A percentile compares a stretch with the other conserved stretches of the same genome.
These are phyloP conservation scores for Pisolithus sp. DNA, from an alignment of 768 basidiomycete genomes.

Conservation along the genomic window DNA sequence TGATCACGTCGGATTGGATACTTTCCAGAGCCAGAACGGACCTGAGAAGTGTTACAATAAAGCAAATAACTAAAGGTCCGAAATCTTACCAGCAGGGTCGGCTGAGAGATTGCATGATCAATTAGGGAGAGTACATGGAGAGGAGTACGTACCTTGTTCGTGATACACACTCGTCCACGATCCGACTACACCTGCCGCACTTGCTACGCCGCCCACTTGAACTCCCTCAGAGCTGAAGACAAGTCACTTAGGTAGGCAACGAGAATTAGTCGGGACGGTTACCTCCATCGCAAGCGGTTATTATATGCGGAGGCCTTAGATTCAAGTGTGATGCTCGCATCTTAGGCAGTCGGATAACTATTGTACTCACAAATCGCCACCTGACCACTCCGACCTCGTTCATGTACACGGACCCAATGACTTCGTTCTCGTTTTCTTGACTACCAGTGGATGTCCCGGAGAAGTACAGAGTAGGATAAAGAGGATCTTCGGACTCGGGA, in stretches of 20 bases:
- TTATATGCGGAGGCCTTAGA: constrained; percentile 49
- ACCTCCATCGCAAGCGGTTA: constrained; percentile 55
- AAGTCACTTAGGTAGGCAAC: background rate
- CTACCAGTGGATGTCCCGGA: constrained; percentile 39
- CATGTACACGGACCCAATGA: constrained; percentile 49
- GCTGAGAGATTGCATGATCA: constrained; percentile 26
- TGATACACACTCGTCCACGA: constrained; percentile 62
- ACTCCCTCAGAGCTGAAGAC: constrained; percentile 54
- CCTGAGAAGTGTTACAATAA: constrained; percentile 31
- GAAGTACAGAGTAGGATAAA: constrained; percentile 43
- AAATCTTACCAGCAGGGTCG: constrained; percentile 56
- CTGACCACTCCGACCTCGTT: constrained; percentile 38
- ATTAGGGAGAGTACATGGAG: background rate
- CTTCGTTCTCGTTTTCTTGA: constrained; percentile 35
- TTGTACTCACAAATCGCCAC: constrained; percentile 53
- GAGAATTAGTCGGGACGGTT: background rate
- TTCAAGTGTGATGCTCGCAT: constrained; percentile 8
- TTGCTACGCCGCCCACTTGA: constrained; percentile 59
- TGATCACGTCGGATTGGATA: background rate
- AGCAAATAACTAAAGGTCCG: background rate
- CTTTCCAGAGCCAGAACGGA: constrained; percentile 72
- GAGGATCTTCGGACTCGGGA: constrained; percentile 15
- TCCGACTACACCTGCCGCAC: constrained; percentile 61
- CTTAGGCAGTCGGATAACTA: background rate
- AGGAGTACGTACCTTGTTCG: constrained; percentile 37